These are phyloP conservation scores for Pseudoturritis turrita DNA, from an alignment of 345 rosid genomes.

Conservation along the genomic window DNA sequence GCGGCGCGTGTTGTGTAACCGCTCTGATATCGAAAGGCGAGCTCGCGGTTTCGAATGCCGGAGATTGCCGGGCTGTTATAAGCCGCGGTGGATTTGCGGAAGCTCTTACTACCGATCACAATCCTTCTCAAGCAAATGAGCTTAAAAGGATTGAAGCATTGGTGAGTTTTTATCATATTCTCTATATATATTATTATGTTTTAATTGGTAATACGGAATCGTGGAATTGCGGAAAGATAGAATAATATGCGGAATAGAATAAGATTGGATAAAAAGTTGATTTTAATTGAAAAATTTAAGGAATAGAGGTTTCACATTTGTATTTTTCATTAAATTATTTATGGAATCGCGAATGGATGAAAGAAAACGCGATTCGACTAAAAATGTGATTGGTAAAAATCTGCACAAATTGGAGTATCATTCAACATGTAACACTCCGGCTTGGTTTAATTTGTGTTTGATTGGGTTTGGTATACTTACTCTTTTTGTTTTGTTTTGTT, in stretches of 20 bases:
- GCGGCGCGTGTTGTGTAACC: slow-evolving; percentile 85
- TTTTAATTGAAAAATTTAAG: not conserved
- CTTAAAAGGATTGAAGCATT: slow-evolving; percentile 51
- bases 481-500: too few species aligned
- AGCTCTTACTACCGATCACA: slow-evolving; percentile 80
- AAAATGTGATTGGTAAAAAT: not conserved
- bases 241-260: too few species aligned
- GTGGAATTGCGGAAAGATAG: not conserved
- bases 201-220: not conserved
- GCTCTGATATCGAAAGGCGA: slow-evolving; percentile 54
- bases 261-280: too few species aligned
- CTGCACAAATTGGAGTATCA: not conserved
- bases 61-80: slow-evolving; percentile 84
- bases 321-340: not conserved
- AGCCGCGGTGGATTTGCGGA: slow-evolving; percentile 66
- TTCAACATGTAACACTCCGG: slow-evolving; percentile 1
- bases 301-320: not conserved
- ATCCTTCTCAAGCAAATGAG: slow-evolving; percentile 60
- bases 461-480: slow-evolving; percentile 3
- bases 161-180: slow-evolving; percentile 40
- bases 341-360: not conserved
- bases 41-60: slow-evolving; percentile 65
- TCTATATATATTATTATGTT: not conserved
- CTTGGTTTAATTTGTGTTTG: slow-evolving; percentile 6
- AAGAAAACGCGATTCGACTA: not conserved